These are phyloP conservation scores for Leptosphaerulina australis DNA, from an alignment of 2,329 filamentous ascomycete species.

Conservation along the genomic window DNA sequence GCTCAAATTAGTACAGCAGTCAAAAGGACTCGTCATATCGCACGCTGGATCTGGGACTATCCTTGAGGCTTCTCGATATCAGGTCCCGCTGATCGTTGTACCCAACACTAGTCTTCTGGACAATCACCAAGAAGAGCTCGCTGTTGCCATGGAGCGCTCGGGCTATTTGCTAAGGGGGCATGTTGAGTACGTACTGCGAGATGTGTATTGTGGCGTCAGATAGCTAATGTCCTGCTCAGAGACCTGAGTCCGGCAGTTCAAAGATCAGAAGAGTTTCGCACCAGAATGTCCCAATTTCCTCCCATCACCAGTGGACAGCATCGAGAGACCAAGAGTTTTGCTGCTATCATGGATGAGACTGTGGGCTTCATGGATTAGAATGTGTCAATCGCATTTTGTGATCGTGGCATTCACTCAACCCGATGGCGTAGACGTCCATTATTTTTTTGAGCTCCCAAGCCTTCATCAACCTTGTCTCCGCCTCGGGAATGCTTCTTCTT, in stretches of 20 bases:
- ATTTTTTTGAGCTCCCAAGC: too few relatives aligned
- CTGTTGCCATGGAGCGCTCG: slow-evolving; percentile 72
- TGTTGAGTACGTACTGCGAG: slow-evolving; percentile 60
- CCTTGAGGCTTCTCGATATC: slow-evolving; percentile 76
- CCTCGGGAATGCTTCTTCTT: too few relatives aligned
- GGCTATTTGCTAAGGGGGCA: slow-evolving; percentile 78
- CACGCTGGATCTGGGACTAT: slow-evolving; percentile 94
- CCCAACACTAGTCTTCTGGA: slow-evolving; percentile 82
- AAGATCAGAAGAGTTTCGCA: slow-evolving; percentile 53
- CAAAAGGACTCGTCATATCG: slow-evolving; percentile 78
- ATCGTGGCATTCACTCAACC: too few relatives aligned
- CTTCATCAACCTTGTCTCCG: too few relatives aligned
- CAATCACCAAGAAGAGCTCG: slow-evolving; percentile 91
- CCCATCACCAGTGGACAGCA: slow-evolving; percentile 45
- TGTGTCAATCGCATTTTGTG: not conserved
- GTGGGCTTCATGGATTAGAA: slow-evolving; percentile 42
- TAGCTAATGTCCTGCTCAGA: slow-evolving; percentile 38
- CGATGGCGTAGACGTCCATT: too few relatives aligned
- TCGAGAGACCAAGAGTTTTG: slow-evolving; percentile 45
- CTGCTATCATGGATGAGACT: slow-evolving; percentile 46
- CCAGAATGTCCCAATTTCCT: slow-evolving; percentile 43
- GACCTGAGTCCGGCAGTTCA: slow-evolving; percentile 55
- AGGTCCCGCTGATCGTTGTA: slow-evolving; percentile 82
- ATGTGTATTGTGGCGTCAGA: not conserved
- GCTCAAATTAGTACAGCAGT: slow-evolving; percentile 62